Percentiles rank a stretch among this genome's conserved stretches.
Conservation (phyloP, 2,329 filamentous ascomycete species). For the Fusarium robinianum region DNA sequence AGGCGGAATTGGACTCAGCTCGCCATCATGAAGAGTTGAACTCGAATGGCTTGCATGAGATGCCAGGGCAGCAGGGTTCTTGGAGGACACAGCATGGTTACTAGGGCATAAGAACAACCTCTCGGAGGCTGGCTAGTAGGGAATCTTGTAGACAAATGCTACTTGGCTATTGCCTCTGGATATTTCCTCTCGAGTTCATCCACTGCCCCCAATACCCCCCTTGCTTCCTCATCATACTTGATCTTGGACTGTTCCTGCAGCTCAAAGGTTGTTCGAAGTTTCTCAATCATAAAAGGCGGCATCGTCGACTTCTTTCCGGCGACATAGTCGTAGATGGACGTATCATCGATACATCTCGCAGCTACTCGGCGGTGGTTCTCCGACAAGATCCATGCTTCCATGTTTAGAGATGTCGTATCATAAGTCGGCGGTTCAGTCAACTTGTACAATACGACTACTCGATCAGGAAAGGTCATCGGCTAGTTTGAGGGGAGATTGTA, state of each 20-base stretch:
- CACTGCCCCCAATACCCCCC: not conserved
- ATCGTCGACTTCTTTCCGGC: constrained; percentile 12
- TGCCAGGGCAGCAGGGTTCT: no score
- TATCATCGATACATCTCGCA: constrained; percentile 21
- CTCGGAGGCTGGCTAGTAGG: no score
- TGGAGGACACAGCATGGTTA: no score
- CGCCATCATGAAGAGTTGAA: no score
- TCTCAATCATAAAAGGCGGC: constrained; percentile 25
- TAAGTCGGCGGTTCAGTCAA: constrained; percentile 14
- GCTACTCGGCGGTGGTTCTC: constrained; percentile 18
- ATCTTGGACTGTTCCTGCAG: constrained; percentile 1
- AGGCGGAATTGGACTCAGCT: no score
- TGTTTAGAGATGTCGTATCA: constrained; percentile 19
- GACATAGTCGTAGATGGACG: constrained; percentile 21
- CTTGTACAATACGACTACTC: constrained; percentile 17
- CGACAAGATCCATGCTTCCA: constrained; percentile 24
- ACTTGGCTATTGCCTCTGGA: no score
- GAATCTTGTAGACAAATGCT: no score
- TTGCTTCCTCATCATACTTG: constrained; percentile 3
- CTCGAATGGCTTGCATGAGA: no score
- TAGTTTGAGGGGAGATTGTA: not conserved
- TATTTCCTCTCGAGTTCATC: constrained; percentile 6
- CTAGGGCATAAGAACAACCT: no score
- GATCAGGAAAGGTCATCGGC: constrained; percentile 21
- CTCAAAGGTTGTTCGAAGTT: constrained; percentile 13